Base-by-base conservation (phyloP, 2,329 filamentous ascomycete genomes). In the Aureobasidium sp. region DNA sequence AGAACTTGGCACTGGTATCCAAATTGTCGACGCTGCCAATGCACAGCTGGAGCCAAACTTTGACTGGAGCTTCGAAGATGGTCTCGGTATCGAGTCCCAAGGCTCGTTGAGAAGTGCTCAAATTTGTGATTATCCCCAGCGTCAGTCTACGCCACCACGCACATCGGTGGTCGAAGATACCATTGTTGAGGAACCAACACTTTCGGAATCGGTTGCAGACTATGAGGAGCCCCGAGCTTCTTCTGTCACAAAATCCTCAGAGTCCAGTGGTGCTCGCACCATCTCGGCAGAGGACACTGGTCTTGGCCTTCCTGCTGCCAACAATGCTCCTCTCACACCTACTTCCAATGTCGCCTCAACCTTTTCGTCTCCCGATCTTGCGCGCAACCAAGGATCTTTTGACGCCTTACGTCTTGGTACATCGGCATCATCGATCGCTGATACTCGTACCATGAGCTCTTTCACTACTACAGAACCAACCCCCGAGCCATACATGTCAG, bases 351-450 rank as follows among this genome's bases (percentile, higher is more conserved):
- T 84, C 65, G 78, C 85, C 4, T 81, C 79, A 0, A 75, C 77
- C 5, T 79, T 79, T 70, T 82, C 88, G 1, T 91, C 88, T 5
- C 89, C 88, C 0, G 83, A 87, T 59, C 74, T 77, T 62, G 68
- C 69, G 83, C 87, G 64, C 79, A 86, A 63, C 78, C 89, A 78
- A 73, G 86, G 84, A 4, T 80, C 78, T 0, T 86, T 89, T 61
- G 89, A 92, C 65, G 84, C 84, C 1, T 86, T 89, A 59, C 83
- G 87, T 24, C 83, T 91, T 32, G 89, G 88, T 6, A 92, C 89
- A 1, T 86, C 89, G 2, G 85, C 87, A 6, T 92, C 89, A 1
- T 92, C 88, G 0, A 78, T 87, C 47, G 83, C 84, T 0, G 89
- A 92, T 65, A 88, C 88, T 66, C 87, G 85, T 63, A 84, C 80